Evolutionary conservation across 2,329 filamentous ascomycete species (phyloP), one percentile per base, ranked within the genome.

Genomic region (Coniochaeta sp.): DNA sequence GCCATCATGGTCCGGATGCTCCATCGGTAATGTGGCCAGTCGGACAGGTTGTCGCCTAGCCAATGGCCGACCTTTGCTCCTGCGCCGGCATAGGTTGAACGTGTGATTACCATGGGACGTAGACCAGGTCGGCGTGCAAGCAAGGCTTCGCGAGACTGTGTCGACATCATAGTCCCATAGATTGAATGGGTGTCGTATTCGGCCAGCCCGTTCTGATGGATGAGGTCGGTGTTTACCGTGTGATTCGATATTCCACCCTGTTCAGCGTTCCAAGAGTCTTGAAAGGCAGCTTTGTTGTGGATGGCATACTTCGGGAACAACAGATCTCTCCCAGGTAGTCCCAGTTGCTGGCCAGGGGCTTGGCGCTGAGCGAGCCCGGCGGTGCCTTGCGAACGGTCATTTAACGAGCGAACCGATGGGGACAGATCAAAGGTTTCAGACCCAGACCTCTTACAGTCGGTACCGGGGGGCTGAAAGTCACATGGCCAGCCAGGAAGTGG

Each of bases 151-250:
- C 81, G 77, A 0, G 85, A 87, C 4, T 79, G 71, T 16, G 74
- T 68, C 1, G 83, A 86, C 87, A 91, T 91, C 82, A 89, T 83
- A 7, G 80, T 79, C 1, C 88, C 88, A 64, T 88, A 90, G 1
- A 91, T 67, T 58, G 91, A 91, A 65, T 91, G 88, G 0, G 83
- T 87, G 58, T 91, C 88, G 61, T 88, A 89, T 65, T 87, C 81
- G 18, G 75, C 72, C 32, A 83, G 70, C 1, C 86, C 86, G 53
- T 86, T 83, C 38, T 81, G 75, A 63, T 89, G 86, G 8, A 84
- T 75, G 8, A 89, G 68, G 61, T 89, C 79, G 0, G 85, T 87
- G 56, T 81, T 75, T 50, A 89, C 78, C 0, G 86, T 84, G 60
- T 79, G 74, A 64, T 81, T 79, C 0, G 73, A 74, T 24, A 78